Evolutionary conservation across 2,329 filamentous ascomycete genomes (phyloP), one percentile per base, ranked within the genome.

Genomic region (Pseudocercospora ulei): DNA sequence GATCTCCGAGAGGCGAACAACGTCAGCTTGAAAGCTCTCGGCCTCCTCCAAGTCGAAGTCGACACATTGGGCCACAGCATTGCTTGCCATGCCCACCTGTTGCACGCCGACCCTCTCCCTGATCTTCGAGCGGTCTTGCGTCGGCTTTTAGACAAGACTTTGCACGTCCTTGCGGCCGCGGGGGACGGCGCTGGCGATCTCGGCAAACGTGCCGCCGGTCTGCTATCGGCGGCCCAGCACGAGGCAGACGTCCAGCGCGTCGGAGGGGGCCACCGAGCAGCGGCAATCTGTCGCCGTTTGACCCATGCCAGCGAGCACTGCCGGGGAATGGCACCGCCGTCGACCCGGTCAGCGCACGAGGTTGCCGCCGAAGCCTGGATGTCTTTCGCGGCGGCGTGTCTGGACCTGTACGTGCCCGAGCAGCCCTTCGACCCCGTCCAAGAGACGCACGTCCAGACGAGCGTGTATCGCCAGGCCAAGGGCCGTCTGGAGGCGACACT

Each of bases 341-440:
- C 5, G 9, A 28, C 6, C 7, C 7, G 7, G n/a, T 16, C 13
- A 3, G 26, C 20, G 24, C 9, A 13, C 25, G 28, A 24, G 9
- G 24, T 8, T 11, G 40, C 37, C 4, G 62, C 80, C 3, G 36
- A 55, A 13, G 79, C 82, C 3, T 90, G 87, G 76, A 70, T 86
- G 17, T 70, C 80, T 35, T 77, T 94, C 44, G 80, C 83, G 1
- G 62, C 87, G 12, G 78, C 79, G 9, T 75, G 80, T 24, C 68
- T 96, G 31, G 73, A 74, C 46, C 69, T 95, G 2, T 95, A 88
- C 55, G 77, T 96, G 2, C 87, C 92, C 0, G 80, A 93, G 59
- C 78, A 80, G 49, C 73, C 82, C 3, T 90, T 88, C 53, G 90
- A 98, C 59, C 90, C 90, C 1, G 76, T 76, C 1, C 58, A 77